Percentiles rank a stretch among this genome's conserved stretches.
Evolutionary conservation across 805 yeast genomes (phyloP).

Genomic region (Hanseniaspora mollemarum): DNA sequence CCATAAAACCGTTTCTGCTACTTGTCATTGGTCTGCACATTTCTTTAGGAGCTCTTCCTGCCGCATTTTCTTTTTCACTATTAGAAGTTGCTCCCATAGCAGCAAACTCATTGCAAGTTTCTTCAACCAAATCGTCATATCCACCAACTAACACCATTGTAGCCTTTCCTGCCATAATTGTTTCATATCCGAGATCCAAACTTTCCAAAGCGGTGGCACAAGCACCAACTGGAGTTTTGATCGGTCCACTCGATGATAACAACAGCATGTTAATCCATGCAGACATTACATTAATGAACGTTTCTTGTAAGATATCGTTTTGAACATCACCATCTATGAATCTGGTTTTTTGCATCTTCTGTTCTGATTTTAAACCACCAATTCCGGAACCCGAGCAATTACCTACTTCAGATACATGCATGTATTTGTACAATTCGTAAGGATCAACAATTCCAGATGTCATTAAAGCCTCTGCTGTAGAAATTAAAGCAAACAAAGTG

Average conservation of each 20-base stretch:
- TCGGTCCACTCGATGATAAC: constrained; percentile 79
- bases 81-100: constrained; percentile 87
- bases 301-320: constrained; percentile 79
- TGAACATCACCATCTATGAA: constrained; percentile 69
- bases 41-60: constrained; percentile 78
- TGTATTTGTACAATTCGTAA: constrained; percentile 81
- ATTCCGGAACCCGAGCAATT: constrained; percentile 89
- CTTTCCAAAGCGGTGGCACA: constrained; percentile 90
- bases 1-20: constrained; percentile 82
- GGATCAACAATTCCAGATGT: constrained; percentile 82
- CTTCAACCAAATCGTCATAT: constrained; percentile 85
- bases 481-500: constrained; percentile 67
- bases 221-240: constrained; percentile 88
- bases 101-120: constrained; percentile 78
- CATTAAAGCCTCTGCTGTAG: constrained; percentile 74
- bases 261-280: constrained; percentile 92
- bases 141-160: constrained; percentile 82
- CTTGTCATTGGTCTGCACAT: constrained; percentile 89
- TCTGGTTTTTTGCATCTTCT: constrained; percentile 78
- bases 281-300: constrained; percentile 81
- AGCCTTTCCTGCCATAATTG: constrained; percentile 70
- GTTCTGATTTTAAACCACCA: constrained; percentile 81
- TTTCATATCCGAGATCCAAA: constrained; percentile 73
- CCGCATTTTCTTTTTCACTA: constrained; percentile 50
- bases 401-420: constrained; percentile 83